These are phyloP conservation scores for Sutorius australiensis DNA, from an alignment of 768 basidiomycete genomes.

Conservation along the genomic window DNA sequence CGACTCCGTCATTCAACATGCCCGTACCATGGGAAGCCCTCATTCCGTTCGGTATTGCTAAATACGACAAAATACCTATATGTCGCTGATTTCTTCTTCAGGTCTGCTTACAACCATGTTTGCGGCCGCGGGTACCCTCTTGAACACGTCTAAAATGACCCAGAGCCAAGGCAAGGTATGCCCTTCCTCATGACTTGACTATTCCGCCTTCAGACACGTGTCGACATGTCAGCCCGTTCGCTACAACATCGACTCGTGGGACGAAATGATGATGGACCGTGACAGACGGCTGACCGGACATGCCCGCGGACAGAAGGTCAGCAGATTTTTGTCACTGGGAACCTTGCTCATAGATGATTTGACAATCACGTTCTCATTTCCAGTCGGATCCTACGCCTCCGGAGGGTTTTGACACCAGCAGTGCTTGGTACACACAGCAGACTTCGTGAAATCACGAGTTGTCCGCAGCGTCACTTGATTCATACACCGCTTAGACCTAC, in stretches of 20 bases:
- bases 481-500: slow-evolving; percentile 18
- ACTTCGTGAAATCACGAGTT: slow-evolving; percentile 32
- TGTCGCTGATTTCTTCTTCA: slow-evolving; percentile 29
- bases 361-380: not conserved
- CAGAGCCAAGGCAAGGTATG: slow-evolving; percentile 90
- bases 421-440: slow-evolving; percentile 68
- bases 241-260: slow-evolving; percentile 86
- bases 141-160: slow-evolving; percentile 70
- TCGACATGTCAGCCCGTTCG: slow-evolving; percentile 61
- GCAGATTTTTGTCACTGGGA: slow-evolving; percentile 26
- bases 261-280: slow-evolving; percentile 93
- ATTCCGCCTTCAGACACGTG: not conserved
- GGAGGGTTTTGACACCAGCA: slow-evolving; percentile 65
- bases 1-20: slow-evolving; percentile 47
- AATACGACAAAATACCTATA: not conserved
- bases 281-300: slow-evolving; percentile 88
- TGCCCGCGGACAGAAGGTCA: slow-evolving; percentile 77
- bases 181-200: not conserved
- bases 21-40: slow-evolving; percentile 97
- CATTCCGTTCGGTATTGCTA: slow-evolving; percentile 78
- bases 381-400: slow-evolving; percentile 71
- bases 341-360: not conserved
- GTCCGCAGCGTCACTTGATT: slow-evolving; percentile 22
- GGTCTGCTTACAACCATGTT: slow-evolving; percentile 86
- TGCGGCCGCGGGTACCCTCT: slow-evolving; percentile 82